Evolutionary conservation across 441 rosid genomes (phyloP), one percentile per base, ranked within the genome.

Genomic region (Bruguiera hainesii): DNA sequence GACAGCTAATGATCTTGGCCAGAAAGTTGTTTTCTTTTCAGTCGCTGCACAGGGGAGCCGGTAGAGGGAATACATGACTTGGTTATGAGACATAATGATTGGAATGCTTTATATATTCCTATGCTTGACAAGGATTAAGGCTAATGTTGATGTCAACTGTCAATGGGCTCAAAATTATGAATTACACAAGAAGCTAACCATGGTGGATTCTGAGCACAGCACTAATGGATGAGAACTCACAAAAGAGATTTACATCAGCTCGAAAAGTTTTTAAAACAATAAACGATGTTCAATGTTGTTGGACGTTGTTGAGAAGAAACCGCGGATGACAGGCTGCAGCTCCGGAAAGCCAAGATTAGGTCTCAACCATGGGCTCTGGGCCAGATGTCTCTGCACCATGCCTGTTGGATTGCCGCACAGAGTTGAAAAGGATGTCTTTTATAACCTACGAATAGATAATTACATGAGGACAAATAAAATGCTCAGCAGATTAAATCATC

Each of bases 351-450:
- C 31, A 52, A 21, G 28, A 76, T 92, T 81, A 92, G 58, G 95
- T 71, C 81, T 94, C 96, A 23, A 90, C 82, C 99, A 95, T 95
- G 35, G 98, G 99, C 72, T 92, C 98, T 30, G 98, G 91, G 26
- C 68, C 87, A 37, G 93, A 90, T 39, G 84, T 67, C 72, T 87
- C 95, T 5, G 66, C 42, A 10, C 72, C 33, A 66, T 81, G 62
- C 77, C 81, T 83, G 58, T 77, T 83, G 21, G 91, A 79, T 75
- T 82, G 95, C 2, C 85, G 83, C 58, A 81, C 84, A 1, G 97
- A 89, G 74, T 95, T 95, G 86, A 95, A 95, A 67, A 95, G 90
- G 63, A 88, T 86, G 81, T 92, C 96, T 80, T 95, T 95, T 76
- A 95, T 92, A 64, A 95, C 98, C 99, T 42, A 3, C 3, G 48